A percentile compares a stretch with the other conserved stretches of the same genome.
These are phyloP conservation scores for Staphylotrichum longicolle DNA, from an alignment of 495 filamentous ascomycete genomes.

Conservation along the genomic window DNA sequence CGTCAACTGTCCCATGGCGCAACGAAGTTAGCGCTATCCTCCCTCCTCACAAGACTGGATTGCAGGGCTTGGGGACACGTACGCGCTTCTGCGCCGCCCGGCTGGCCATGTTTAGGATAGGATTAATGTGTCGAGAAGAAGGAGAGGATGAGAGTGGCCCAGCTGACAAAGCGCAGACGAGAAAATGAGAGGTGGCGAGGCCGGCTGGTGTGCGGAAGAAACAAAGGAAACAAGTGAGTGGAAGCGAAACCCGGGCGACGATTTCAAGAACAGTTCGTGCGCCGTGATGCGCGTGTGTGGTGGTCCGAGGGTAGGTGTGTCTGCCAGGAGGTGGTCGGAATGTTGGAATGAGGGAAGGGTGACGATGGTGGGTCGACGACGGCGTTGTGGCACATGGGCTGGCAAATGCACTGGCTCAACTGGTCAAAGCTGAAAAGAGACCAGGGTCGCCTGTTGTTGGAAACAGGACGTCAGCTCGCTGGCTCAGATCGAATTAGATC, in stretches of 20 bases:
- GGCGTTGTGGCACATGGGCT: too few relatives aligned
- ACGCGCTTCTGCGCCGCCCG: slow-evolving; percentile 82
- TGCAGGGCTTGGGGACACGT: slow-evolving; percentile 34
- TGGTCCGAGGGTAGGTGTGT: not conserved
- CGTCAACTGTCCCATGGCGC: slow-evolving; percentile 61
- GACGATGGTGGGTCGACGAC: slow-evolving; percentile 3
- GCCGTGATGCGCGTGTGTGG: not conserved
- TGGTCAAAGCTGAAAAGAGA: too few relatives aligned
- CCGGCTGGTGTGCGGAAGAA: not conserved
- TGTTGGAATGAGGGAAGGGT: slow-evolving; percentile 2
- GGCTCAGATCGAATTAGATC: too few relatives aligned
- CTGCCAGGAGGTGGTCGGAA: too few relatives aligned
- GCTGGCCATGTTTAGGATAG: slow-evolving; percentile 68
- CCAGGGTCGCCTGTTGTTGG: too few relatives aligned
- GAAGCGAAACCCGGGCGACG: not conserved
- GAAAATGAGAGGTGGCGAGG: not conserved
- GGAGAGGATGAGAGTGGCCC: not conserved
- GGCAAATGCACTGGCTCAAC: too few relatives aligned
- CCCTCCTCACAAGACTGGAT: not conserved
- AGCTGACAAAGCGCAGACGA: not conserved
- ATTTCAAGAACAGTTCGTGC: not conserved
- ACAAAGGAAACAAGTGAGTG: slow-evolving; percentile 12
- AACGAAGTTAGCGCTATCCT: not conserved
- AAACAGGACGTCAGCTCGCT: too few relatives aligned
- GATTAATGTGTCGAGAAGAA: not conserved